Base-by-base conservation (phyloP, 1,139 yeast species). In the Hansenula lynferdii region DNA sequence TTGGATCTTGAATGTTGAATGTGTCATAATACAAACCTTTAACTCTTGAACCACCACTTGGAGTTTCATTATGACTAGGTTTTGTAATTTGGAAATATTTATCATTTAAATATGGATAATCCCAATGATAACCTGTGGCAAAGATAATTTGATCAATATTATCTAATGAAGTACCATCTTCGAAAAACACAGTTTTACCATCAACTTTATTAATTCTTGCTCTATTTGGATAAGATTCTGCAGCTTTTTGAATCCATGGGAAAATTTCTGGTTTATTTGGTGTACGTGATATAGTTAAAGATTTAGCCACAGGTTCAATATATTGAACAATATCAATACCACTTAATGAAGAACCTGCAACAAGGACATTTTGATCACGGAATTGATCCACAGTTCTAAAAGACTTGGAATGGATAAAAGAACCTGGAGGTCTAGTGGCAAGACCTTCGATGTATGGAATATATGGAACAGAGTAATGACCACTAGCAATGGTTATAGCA, bases 291-390 rank as follows among this genome's bases (percentile, higher is more conserved):
- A 69, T 59, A 6, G 42, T 42, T 59, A 56, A 6, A 12, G 60
- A 48, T 34, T 62, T 63, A 5, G 69, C 72, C 7, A 62, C 56
- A 1, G 76, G 75, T 16, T 61, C 57, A 12, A 72, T 53, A 42
- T 75, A 74, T 47, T 75, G 80, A 15, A 72, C 57, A n/a, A 74
- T 54, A 53, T 75, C 78, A 24, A 70, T 62, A 5, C 79, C 69
- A 47, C 75, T 67, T 29, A 75, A 61, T 28, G 75, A 67, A 0
- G 77, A 74, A 3, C 80, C 81, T 33, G 75, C 64, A 28, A 75
- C 60, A 38, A 75, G 53, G 5, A 73, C 70, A 18, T 65, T 65
- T 48, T 72, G 64, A 38, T 61, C 64, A 23, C 54, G 54, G 40
- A 69, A 48, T 42, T 62, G 32, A 50, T 61, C 38, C 1, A 59